Evolutionary conservation across 768 basidiomycete species (phyloP), one percentile per base, ranked within the genome.

Genomic region (Coprinopsis marcescibilis): DNA sequence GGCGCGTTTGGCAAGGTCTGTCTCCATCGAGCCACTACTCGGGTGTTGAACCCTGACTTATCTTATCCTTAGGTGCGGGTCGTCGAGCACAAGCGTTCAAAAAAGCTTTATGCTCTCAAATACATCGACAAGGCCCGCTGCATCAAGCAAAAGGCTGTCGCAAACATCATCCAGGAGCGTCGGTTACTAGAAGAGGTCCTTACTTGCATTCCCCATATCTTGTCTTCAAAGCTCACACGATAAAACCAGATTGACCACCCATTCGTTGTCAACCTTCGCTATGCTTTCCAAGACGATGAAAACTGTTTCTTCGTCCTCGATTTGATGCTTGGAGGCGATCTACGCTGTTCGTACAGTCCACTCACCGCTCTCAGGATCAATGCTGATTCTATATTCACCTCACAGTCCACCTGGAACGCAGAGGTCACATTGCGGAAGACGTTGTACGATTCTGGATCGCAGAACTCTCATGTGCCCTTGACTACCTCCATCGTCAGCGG

Each of bases 231-330:
- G 29, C 8, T 32, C 29, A 8, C n/a, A 32, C 29, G 8, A 8
- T 32, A 32, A 8, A 32, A 11, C 4, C 55, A 89, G 86, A 82
- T 96, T 53, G 87, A 93, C 62, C 89, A 93, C 58, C 81, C 89
- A 17, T 94, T 90, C 60, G 69, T 94, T 37, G 88, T 90, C 51
- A 94, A 94, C 64, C 63, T 95, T 55, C 84, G 90, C 29, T 96
- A 94, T 61, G 94, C 94, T 4, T 98, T 98, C 64, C 94, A 98
- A 63, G 94, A 97, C 60, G 94, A 96, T 56, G 84, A 89, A 54
- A 95, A 96, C 63, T 95, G 95, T 58, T 98, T 97, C 74, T 96
- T 97, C 67, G 93, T 97, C 5, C 71, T 97, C 47, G 95, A 98
- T 64, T 77, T 98, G 39, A 96, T 96, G 93, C 72, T 96, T 1